These are phyloP conservation scores for Trypanosomatidae sp. DNA, from an alignment of 208 protist genomes.

Conservation along the genomic window DNA sequence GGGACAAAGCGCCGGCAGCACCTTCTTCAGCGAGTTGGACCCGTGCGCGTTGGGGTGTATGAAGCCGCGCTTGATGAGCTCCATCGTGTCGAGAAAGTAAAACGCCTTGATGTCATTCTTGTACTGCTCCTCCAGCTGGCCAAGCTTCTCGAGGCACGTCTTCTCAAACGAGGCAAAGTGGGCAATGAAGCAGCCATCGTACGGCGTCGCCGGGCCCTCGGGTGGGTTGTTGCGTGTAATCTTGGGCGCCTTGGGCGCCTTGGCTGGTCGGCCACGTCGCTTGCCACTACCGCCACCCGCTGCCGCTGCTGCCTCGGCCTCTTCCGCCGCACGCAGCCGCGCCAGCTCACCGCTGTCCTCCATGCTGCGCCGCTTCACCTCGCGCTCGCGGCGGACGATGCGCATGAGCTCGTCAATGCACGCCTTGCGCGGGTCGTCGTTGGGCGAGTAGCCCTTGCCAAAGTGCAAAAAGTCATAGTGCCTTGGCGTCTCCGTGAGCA, in stretches of 20 bases:
- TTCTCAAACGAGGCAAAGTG: slow-evolving; percentile 86
- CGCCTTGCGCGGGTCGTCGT: slow-evolving; percentile 50
- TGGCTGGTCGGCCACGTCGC: slow-evolving; percentile 4
- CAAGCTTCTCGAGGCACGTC: slow-evolving; percentile 74
- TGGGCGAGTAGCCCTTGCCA: slow-evolving; percentile 73
- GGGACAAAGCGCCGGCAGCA: slow-evolving; percentile 74
- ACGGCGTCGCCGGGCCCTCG: slow-evolving; percentile 40
- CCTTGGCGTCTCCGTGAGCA: slow-evolving; percentile 69
- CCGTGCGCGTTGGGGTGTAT: slow-evolving; percentile 73
- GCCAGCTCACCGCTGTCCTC: slow-evolving; percentile 35
- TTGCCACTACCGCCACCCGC: slow-evolving; percentile 7
- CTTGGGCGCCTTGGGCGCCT: slow-evolving; percentile 16
- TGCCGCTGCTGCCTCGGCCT: slow-evolving; percentile 6
- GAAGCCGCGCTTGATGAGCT: slow-evolving; percentile 67
- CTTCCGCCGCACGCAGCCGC: slow-evolving; percentile 10
- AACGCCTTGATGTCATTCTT: slow-evolving; percentile 71
- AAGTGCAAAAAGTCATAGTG: slow-evolving; percentile 88
- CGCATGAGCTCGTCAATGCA: slow-evolving; percentile 71
- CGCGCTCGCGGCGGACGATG: slow-evolving; percentile 55
- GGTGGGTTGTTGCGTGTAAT: slow-evolving; percentile 21
- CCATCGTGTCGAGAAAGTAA: slow-evolving; percentile 81
- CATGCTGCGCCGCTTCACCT: slow-evolving; percentile 54
- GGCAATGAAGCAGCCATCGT: slow-evolving; percentile 79
- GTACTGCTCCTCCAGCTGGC: slow-evolving; percentile 52
- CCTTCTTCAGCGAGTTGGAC: slow-evolving; percentile 85